These are phyloP conservation scores for Populus hybrid DNA, from an alignment of 441 rosid species.

Conservation along the genomic window DNA sequence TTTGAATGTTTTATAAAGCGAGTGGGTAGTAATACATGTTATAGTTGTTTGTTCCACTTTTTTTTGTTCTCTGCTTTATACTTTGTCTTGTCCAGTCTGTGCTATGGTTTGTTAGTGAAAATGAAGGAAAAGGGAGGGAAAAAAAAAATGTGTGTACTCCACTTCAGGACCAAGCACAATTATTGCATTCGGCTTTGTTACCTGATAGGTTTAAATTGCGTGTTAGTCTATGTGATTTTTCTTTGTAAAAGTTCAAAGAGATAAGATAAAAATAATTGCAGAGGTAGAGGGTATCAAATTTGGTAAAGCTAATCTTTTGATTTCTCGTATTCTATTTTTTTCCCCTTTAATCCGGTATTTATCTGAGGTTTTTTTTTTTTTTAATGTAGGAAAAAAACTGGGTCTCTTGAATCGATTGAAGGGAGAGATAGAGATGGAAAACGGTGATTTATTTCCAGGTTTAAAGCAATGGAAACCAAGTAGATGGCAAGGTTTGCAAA, in stretches of 20 bases:
- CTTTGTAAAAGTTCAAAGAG: neutral
- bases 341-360: neutral
- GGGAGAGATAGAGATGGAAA: slow-evolving; percentile 46
- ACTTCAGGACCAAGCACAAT: neutral
- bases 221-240: neutral
- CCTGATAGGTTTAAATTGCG: too few relatives aligned
- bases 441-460: slow-evolving; percentile 62
- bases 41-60: too few relatives aligned
- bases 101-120: slow-evolving; percentile 21
- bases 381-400: slow-evolving; percentile 30
- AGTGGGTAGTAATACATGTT: neutral
- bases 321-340: neutral
- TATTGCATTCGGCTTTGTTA: neutral
- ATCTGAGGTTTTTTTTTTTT: slow-evolving; percentile 1
- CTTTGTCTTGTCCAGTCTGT: neutral
- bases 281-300: neutral
- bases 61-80: neutral
- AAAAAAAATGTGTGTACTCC: neutral
- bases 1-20: slow-evolving; percentile 1
- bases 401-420: slow-evolving; percentile 19
- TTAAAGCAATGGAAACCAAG: slow-evolving; percentile 46
- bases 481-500: slow-evolving; percentile 53
- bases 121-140: slow-evolving; percentile 10
- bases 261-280: neutral
- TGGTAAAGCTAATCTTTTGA: neutral